Evolutionary conservation across 1,284 basidiomycete species (phyloP).

Genomic region (Cryptococcus sp.): DNA sequence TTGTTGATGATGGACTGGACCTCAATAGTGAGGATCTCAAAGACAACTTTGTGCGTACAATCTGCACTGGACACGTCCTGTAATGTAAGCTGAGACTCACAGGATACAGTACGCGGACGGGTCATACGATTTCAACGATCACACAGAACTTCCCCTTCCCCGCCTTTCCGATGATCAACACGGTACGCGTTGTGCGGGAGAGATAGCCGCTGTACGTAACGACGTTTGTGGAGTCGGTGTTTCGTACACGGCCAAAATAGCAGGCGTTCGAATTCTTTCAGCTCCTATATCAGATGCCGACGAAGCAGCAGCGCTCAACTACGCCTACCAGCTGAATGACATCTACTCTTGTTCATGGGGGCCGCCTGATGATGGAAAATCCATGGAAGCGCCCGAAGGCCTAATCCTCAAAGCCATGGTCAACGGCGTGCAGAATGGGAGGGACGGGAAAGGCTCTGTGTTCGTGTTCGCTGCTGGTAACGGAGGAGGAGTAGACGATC

Average conservation of each 20-base stretch:
- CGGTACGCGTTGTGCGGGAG: constrained; percentile 96
- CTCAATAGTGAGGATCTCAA: constrained; percentile 83
- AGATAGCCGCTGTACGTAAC: constrained; percentile 96
- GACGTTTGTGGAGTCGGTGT: constrained; percentile 94
- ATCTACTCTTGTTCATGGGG: constrained; percentile 99
- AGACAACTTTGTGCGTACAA: constrained; percentile 79
- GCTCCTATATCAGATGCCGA: constrained; percentile 98
- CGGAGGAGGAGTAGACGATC: constrained; percentile 86
- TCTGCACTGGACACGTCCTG: neutral
- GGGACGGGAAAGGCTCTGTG: constrained; percentile 85
- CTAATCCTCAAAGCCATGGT: constrained; percentile 93
- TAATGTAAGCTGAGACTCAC: neutral
- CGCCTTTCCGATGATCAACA: constrained; percentile 90
- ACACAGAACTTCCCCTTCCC: constrained; percentile 82
- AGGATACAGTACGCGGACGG: constrained; percentile 75
- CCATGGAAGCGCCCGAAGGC: constrained; percentile 93
- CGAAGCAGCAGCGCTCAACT: constrained; percentile 94
- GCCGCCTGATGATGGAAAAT: constrained; percentile 89
- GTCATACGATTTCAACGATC: constrained; percentile 97
- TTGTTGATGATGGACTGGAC: constrained; percentile 96
- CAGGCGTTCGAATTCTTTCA: constrained; percentile 92
- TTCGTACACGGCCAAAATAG: constrained; percentile 85
- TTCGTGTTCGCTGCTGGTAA: constrained; percentile 99
- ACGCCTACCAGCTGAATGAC: constrained; percentile 84
- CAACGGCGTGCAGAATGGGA: constrained; percentile 90